Evolutionary conservation across 2,329 filamentous ascomycete species (phyloP), one percentile per base, ranked within the genome.

Genomic region (Cordyceps cateniannulata): DNA sequence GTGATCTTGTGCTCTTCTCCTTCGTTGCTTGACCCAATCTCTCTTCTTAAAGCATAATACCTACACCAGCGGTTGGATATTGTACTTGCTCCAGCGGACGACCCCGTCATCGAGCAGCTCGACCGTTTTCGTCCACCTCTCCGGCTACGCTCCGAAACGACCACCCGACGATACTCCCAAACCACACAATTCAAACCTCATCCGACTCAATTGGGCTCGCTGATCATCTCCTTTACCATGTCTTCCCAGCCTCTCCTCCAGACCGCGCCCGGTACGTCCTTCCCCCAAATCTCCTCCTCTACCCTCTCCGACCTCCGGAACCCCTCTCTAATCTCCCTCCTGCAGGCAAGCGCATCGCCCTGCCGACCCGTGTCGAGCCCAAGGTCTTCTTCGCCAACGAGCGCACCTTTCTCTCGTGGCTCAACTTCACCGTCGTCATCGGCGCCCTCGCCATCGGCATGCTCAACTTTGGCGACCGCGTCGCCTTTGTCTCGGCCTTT

Each of bases 341-440:
- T 63, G 38, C 35, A 96, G 93, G 93, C 84, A 99, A 99, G 81
- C 91, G 93, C 73, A 98, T 99, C 74, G 93, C 95, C 70, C 91
- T 99, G 66, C 95, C 95, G 62, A 97, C 93, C 63, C 92, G 95
- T 68, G 93, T 99, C 76, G 95, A 99, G 77, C 95, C 95, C 70
- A 99, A 99, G 79, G 95, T 99, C 81, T 99, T 98, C 86, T 99
- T 99, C 82, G 95, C 95, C 78, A 99, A 99, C 82, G 95, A 99
- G 80, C 91, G 95, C 65, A 99, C 95, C 65, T 99, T 99, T 75
- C 87, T 99, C 71, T 96, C 92, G 77, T 99, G 95, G 95, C 90
- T 99, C 72, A 99, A 99, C 84, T 98, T 98, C 82, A 96, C 93
- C 75, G 93, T 99, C 72, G 93, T 99, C 76, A 89, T 99, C 64